Evolutionary conservation across 306 rosid genomes (phyloP).

Genomic region (Inga leiocalycina): DNA sequence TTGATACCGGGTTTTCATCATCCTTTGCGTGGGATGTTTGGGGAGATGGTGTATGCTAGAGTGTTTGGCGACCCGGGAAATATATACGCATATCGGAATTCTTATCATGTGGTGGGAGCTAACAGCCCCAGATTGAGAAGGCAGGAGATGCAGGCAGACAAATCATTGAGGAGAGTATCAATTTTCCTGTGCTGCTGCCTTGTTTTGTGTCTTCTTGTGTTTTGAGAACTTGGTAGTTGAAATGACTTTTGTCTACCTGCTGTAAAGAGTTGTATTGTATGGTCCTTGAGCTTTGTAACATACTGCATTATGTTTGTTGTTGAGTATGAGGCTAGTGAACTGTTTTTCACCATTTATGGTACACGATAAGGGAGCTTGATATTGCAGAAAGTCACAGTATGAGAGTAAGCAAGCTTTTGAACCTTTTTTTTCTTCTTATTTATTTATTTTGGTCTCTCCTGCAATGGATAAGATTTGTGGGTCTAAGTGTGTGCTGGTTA

Average conservation of each 20-base stretch:
- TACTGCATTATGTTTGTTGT: not conserved
- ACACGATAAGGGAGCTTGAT: not conserved
- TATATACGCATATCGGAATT: conserved; percentile 30
- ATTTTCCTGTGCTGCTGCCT: conserved; percentile 80
- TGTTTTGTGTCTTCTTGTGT: conserved; percentile 76
- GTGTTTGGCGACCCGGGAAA: conserved; percentile 70
- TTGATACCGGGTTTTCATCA: conserved; percentile 51
- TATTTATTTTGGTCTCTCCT: not conserved
- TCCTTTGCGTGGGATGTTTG: conserved; percentile 66
- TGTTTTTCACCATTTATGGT: not conserved
- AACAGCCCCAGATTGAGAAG: conserved; percentile 72
- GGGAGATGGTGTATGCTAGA: conserved; percentile 71
- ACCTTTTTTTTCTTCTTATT: not conserved
- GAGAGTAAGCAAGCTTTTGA: not conserved
- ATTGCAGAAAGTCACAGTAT: not conserved
- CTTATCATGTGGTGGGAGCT: conserved; percentile 41
- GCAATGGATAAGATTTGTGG: not conserved
- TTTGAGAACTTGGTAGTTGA: conserved; percentile 38
- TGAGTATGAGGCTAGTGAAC: not conserved
- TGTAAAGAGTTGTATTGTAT: conserved; percentile 18
- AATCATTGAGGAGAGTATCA: conserved; percentile 78
- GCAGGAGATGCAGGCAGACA: conserved; percentile 80
- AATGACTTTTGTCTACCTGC: conserved; percentile 27
- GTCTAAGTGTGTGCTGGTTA: not conserved
- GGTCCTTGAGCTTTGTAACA: not conserved